Evolutionary conservation across 164 flowering plant species (phyloP), one percentile per base, ranked within the genome.

Genomic region (Sextonia rubra): DNA sequence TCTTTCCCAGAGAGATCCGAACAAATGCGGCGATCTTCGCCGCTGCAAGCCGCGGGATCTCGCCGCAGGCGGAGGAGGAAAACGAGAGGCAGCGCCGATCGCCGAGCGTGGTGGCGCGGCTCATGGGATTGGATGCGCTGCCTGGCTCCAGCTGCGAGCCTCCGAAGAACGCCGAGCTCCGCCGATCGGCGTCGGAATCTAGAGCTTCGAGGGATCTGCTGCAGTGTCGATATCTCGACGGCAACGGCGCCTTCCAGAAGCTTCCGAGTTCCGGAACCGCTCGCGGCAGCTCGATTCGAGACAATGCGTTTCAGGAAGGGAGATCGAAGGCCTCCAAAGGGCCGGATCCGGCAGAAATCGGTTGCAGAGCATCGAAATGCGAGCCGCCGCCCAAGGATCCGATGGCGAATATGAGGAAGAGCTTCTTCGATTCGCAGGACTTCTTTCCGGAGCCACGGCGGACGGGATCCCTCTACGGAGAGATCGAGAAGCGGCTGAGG

Each of bases 141-240:
- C 86, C 91, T 4, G 49, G 72, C 27, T 62, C 83, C 0, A 69
- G 74, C 18, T 72, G 85, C 1, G 86, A 84, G 26, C 82, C 83
- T 18, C 68, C 24, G 26, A 77, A 76, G 75, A 82, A 78, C 29
- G 80, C 86, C 2, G 91, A 92, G 86, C 86, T 92, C 3, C 84
- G 94, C 68, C 80, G 99, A 83, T 95, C 97, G 11, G 92, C 97
- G 2, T 95, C 99, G 20, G 98, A 95, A 72, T 90, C 97, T 2
- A 82, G 99, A 76, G 95, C 83, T 3, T 75, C 85, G 12, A 86
- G 81, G 75, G 93, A 89, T 78, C 77, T 84, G 69, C 63, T 81
- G 56, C 84, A 72, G 60, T 74, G 64, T 24, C 85, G 85, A 18
- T 83, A 76, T 71, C 24, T 80, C 6, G 91, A 86, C 26, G 79